Evolutionary conservation across 1,284 basidiomycete species (phyloP).

Genomic region (Cystobasidium sp.): DNA sequence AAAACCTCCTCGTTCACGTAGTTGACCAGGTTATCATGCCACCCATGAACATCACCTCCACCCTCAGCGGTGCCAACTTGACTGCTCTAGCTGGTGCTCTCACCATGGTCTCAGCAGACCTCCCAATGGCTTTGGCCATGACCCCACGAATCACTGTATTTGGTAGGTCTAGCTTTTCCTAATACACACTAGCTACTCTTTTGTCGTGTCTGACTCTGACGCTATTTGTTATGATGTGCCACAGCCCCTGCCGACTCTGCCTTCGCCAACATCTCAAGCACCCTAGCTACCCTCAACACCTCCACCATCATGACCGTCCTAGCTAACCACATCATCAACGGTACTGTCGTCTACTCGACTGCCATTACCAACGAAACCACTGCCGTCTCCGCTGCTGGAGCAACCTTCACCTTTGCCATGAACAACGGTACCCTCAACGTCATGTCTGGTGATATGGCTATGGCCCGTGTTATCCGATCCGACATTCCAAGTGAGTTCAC

Average conservation of each 20-base stretch:
- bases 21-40: constrained; percentile 46
- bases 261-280: constrained; percentile 45
- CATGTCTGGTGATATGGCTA: constrained; percentile 51
- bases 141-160: constrained; percentile 56
- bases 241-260: constrained; percentile 54
- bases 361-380: constrained; percentile 49
- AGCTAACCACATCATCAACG: constrained; percentile 55
- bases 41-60: constrained; percentile 49
- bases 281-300: constrained; percentile 43
- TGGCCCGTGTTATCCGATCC: constrained; percentile 51
- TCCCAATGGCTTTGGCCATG: constrained; percentile 48
- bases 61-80: constrained; percentile 47
- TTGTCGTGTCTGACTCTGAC: background rate
- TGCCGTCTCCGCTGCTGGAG: constrained; percentile 56
- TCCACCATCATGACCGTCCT: constrained; percentile 49
- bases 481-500: constrained; percentile 52
- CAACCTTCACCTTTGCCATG: constrained; percentile 53
- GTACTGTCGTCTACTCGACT: constrained; percentile 54
- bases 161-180: background rate
- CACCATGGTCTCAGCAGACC: constrained; percentile 35
- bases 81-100: constrained; percentile 47
- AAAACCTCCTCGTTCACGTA: constrained; percentile 46
- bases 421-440: constrained; percentile 55
- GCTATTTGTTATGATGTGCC: too few relatives aligned
- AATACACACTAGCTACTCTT: background rate